Base-by-base conservation (phyloP, 2,329 filamentous ascomycete species). In the Sphaerulina populicola region DNA sequence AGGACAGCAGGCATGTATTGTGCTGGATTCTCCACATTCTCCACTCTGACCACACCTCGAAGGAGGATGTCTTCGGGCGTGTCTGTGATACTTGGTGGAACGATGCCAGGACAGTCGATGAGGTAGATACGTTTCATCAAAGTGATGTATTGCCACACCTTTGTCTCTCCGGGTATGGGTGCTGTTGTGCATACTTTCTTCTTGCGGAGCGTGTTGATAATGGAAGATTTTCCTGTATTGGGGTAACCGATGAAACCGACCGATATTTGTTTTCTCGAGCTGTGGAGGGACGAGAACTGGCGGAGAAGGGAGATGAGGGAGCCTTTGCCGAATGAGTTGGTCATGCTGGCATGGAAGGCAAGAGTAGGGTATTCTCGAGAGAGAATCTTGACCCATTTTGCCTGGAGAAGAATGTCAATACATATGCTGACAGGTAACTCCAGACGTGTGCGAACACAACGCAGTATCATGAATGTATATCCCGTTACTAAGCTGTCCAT, bases 401-500 rank as follows among this genome's bases (percentile, higher is more conserved):
- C 91, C 93, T 97, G 68, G 57, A 43, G 63, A 58, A 53, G 54
- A 60, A 23, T 35, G 2, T 14, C 14, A 61, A 64, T 55, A 57
- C 43, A 41, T 40, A 6, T 18, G 55, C 15, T 36, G 21, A 29
- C 29, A 27, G 37, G 35, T 7, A 2, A 12, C 4, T 12, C 6
- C 23, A 18, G 33, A 38, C 36, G 29, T 33, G 11, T 37, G 40
- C 29, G 45, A 15, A 23, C 4, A 27, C 60, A 55, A 64, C 2
- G 31, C 8, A n/a, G 60, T 54, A n/a, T 40, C 37, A 45, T 31
- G 21, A 56, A 81, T 90, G 85, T 98, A 80, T 91, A 90, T 85
- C 85, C 86, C 87, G 85, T 88, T 85, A 97, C 93, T 98, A 98
- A 94, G 93, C 97, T 86, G 77, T 79, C 79, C 80, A 81, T 85